Evolutionary conservation across 352 stramenopile species (phyloP), one percentile per base, ranked within the genome.

Genomic region (Phytopythium montanum): DNA sequence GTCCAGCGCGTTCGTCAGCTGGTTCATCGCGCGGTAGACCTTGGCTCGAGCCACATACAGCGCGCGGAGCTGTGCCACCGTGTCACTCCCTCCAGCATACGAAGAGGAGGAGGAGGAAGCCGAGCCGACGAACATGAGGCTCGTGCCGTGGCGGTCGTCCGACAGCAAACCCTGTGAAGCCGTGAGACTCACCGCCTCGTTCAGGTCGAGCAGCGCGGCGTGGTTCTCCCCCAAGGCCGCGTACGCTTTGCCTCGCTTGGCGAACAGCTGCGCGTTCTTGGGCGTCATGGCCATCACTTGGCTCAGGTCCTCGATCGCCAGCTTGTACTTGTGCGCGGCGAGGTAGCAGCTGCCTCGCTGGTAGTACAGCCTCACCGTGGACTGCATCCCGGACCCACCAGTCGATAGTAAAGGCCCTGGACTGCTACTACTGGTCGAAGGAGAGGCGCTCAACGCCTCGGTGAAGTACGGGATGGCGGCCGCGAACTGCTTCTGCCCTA

Each of bases 221-320:
- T 75, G 61, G 58, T 81, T 62, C 34, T 92, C 70, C 1, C 77
- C 64, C 1, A 91, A 50, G 19, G 79, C 66, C 21, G 79, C 81
- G 53, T 78, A 88, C 5, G 82, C 80, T 52, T 79, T 76, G 12
- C 79, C 85, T 23, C 85, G 76, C 54, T 85, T 85, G 4, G 80
- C 72, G 42, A 89, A 85, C 26, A 94, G 68, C 50, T 90, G 70
- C 3, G 77, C 56, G 57, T 82, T 87, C 69, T 75, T 78, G 7
- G 85, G 85, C 16, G 80, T 90, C 61, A 83, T 68, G 13, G 76
- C 61, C 64, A 95, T 92, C 23, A 92, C 74, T 19, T 62, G 54
- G 3, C 79, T 85, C 18, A 91, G 74, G 64, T 95, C 85, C 38
- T 95, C 79, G 29, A 93, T 85, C 0, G 83, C 83, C 7, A 71